phyloP scores from a whole-genome alignment of 805 yeast species.

The Starmerella sirachaensis region DNA sequence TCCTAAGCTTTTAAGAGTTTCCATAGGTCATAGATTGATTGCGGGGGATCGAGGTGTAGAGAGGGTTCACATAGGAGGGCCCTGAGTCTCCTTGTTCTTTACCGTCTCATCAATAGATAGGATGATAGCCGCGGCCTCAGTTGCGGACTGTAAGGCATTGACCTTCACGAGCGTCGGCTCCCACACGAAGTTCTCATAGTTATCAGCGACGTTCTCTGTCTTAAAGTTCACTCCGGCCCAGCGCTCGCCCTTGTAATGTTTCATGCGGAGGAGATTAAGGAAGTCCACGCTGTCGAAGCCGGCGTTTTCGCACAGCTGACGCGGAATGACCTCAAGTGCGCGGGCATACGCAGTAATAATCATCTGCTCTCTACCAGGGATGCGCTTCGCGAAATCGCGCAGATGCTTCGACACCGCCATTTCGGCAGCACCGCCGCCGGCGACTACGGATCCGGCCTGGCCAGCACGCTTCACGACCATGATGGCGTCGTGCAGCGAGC shows the following conservation, averaged over 20 bases:
- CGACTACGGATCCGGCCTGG: slow-evolving; percentile 75
- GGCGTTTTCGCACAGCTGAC: slow-evolving; percentile 97
- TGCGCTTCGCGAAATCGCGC: slow-evolving; percentile 73
- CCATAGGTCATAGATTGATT: no score
- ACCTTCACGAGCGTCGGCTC: slow-evolving; percentile 91
- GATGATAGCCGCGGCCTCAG: slow-evolving; percentile 90
- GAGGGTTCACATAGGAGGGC: slow-evolving; percentile 24
- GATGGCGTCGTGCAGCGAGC: slow-evolving; percentile 95
- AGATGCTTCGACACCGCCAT: slow-evolving; percentile 88
- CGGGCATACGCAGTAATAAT: slow-evolving; percentile 86
- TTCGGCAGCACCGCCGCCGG: slow-evolving; percentile 99
- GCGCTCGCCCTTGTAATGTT: slow-evolving; percentile 83
- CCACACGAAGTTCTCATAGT: slow-evolving; percentile 83
- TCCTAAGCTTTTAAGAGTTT: no score
- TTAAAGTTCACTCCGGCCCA: slow-evolving; percentile 93
- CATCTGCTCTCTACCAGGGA: slow-evolving; percentile 93
- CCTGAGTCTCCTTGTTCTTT: slow-evolving; percentile 32
- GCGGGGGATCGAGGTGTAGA: no score
- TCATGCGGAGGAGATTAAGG: slow-evolving; percentile 78
- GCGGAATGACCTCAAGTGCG: slow-evolving; percentile 90
- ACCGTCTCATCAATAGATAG: slow-evolving; percentile 91
- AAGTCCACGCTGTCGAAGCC: slow-evolving; percentile 96
- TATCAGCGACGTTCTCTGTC: slow-evolving; percentile 67
- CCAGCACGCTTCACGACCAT: slow-evolving; percentile 96
- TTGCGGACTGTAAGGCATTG: slow-evolving; percentile 89